A percentile compares a stretch with the other conserved stretches of the same genome.
Conservation (phyloP, 78 protist genomes). For the Dictyostelium purpureum region DNA sequence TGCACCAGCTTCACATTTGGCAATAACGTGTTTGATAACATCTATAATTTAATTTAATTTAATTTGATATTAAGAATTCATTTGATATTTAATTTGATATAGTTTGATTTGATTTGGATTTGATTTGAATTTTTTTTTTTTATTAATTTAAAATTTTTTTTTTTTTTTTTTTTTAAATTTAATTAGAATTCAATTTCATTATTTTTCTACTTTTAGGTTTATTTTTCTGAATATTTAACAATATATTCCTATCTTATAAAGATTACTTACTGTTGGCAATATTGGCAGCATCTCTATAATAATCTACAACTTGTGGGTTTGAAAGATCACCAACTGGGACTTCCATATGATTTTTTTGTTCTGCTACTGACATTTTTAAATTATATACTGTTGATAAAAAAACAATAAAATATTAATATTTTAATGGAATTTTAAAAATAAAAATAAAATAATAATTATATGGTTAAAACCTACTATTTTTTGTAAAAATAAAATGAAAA, state of each 20-base stretch:
- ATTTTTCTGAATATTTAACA: not conserved
- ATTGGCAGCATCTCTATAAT: constrained; percentile 44
- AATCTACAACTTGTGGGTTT: constrained; percentile 51
- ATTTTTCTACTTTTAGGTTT: not conserved
- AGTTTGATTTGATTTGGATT: not conserved
- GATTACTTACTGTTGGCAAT: constrained; percentile 61
- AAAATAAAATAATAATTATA: not conserved
- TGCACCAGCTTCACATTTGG: constrained; percentile 33
- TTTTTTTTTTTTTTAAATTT: not conserved
- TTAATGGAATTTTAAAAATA: not conserved
- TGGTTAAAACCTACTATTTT: no score
- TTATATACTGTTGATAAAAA: not conserved
- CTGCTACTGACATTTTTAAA: constrained; percentile 10
- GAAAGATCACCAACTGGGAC: constrained; percentile 39
- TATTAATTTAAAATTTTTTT: not conserved
- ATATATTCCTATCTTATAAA: not conserved
- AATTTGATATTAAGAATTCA: not conserved
- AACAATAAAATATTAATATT: not conserved
- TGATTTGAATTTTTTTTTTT: not conserved
- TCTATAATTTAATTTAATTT: not conserved
- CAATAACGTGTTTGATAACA: constrained; percentile 62
- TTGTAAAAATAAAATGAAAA: not conserved
- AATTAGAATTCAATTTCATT: constrained; percentile 1
- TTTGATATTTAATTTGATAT: not conserved
- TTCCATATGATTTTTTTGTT: not conserved